Percentiles rank a stretch among this genome's conserved stretches.
Evolutionary conservation across 129 eudicot species (phyloP).

Genomic region (Ambrosia artemisiifolia): DNA sequence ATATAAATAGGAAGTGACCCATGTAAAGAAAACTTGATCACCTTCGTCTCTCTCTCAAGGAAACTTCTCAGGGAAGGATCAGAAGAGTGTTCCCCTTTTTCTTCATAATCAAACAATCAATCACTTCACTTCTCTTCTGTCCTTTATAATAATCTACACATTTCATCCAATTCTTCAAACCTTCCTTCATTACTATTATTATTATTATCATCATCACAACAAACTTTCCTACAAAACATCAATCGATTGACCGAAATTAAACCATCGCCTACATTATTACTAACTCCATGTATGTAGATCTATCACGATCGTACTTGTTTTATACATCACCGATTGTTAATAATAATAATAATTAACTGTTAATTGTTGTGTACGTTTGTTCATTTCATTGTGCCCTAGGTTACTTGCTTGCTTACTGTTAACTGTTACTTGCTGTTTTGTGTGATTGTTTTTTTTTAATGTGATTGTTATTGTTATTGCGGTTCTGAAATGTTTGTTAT

Average conservation of each 20-base stretch:
- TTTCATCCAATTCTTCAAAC: no score
- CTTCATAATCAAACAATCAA: background rate
- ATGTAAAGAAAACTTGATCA: background rate
- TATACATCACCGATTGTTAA: background rate
- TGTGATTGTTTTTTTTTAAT: no score
- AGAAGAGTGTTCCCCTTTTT: slow-evolving; percentile 21
- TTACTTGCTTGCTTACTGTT: background rate
- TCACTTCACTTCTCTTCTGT: background rate
- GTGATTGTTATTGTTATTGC: no score
- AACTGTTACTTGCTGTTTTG: background rate
- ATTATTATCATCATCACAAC: background rate
- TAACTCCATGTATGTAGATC: slow-evolving; percentile 23
- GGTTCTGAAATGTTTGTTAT: no score
- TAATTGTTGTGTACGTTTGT: background rate
- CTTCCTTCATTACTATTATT: background rate
- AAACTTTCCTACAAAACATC: background rate
- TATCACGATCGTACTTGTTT: slow-evolving; percentile 9
- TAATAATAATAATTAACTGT: background rate
- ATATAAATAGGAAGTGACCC: background rate
- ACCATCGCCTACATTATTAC: slow-evolving; percentile 4
- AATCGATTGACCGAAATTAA: slow-evolving; percentile 18
- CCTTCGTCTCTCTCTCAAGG: slow-evolving; percentile 21
- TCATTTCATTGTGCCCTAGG: slow-evolving; percentile 29
- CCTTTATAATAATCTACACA: no score
- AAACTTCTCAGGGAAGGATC: slow-evolving; percentile 28